Percentiles rank a stretch among this genome's conserved stretches.
Evolutionary conservation across 495 filamentous ascomycete species (phyloP).

Genomic region (Penicillium ucsense): DNA sequence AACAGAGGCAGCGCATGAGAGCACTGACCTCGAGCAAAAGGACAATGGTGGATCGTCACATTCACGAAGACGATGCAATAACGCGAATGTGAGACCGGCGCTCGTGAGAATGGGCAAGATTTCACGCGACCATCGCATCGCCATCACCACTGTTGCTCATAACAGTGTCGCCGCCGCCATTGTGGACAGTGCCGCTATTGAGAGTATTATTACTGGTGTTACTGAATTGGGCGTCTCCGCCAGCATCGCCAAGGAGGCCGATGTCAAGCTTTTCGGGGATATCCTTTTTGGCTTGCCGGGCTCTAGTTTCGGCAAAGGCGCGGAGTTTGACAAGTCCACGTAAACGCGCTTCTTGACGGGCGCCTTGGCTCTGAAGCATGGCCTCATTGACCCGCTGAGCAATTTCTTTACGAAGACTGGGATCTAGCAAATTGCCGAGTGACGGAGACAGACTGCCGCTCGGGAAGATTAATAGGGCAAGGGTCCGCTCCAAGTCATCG

Average conservation of each 20-base stretch:
- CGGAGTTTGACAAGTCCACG: slow-evolving; percentile 69
- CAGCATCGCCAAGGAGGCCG: slow-evolving; percentile 46
- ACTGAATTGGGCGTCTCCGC: slow-evolving; percentile 17
- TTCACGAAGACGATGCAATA: no score
- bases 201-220: slow-evolving; percentile 18
- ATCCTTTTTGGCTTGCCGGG: slow-evolving; percentile 61
- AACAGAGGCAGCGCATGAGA: no score
- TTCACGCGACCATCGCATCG: slow-evolving; percentile 51
- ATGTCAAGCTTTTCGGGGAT: slow-evolving; percentile 64
- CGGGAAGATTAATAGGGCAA: slow-evolving; percentile 84
- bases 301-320: slow-evolving; percentile 75
- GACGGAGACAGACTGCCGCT: slow-evolving; percentile 65
- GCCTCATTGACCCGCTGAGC: slow-evolving; percentile 81
- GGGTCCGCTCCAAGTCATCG: slow-evolving; percentile 81
- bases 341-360: slow-evolving; percentile 69
- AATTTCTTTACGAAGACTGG: slow-evolving; percentile 71
- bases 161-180: slow-evolving; percentile 30
- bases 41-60: no score
- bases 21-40: no score
- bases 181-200: slow-evolving; percentile 13
- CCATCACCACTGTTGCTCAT: slow-evolving; percentile 40
- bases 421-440: slow-evolving; percentile 64
- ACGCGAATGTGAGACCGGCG: no score
- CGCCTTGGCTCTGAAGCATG: slow-evolving; percentile 61
- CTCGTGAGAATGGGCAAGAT: neutral